phyloP scores from a whole-genome alignment of 805 yeast species.

The Candida peoriensis region DNA sequence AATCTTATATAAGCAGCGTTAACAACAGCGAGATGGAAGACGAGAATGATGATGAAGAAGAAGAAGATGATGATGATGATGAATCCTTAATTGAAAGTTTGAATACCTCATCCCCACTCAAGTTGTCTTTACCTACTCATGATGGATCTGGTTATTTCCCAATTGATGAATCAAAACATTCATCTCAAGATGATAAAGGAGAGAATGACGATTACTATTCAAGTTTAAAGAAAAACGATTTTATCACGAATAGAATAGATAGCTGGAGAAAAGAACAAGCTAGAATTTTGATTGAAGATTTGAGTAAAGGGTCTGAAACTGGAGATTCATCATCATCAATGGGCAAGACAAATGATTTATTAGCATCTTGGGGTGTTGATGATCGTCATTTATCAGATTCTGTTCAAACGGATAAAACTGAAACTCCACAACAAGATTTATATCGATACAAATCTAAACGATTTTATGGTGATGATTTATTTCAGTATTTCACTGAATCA shows the following conservation, averaged over 20 bases:
- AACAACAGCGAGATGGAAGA: neutral
- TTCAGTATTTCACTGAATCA: slow-evolving; percentile 16
- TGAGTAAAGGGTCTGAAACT: slow-evolving; percentile 13
- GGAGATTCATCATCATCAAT: slow-evolving; percentile 2
- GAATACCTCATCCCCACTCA: slow-evolving; percentile 9
- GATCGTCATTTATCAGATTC: slow-evolving; percentile 13
- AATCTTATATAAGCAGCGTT: neutral
- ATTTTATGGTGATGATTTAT: slow-evolving; percentile 25
- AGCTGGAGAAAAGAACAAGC: slow-evolving; percentile 26
- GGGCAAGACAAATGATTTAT: slow-evolving; percentile 16
- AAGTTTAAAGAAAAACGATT: slow-evolving; percentile 15
- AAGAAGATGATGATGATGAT: slow-evolving; percentile 22
- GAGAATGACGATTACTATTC: slow-evolving; percentile 8
- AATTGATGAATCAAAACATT: neutral
- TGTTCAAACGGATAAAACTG: neutral
- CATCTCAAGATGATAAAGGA: neutral
- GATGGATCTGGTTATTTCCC: slow-evolving; percentile 14
- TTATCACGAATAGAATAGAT: slow-evolving; percentile 22
- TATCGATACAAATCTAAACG: slow-evolving; percentile 9
- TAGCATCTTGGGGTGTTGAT: slow-evolving; percentile 32
- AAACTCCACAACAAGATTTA: slow-evolving; percentile 4
- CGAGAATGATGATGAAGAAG: slow-evolving; percentile 8
- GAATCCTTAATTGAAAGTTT: slow-evolving; percentile 24
- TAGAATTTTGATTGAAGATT: slow-evolving; percentile 15
- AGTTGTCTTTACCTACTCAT: slow-evolving; percentile 15